Evolutionary conservation across 2,329 filamentous ascomycete species (phyloP).

Genomic region (Dactylellina cionopaga): DNA sequence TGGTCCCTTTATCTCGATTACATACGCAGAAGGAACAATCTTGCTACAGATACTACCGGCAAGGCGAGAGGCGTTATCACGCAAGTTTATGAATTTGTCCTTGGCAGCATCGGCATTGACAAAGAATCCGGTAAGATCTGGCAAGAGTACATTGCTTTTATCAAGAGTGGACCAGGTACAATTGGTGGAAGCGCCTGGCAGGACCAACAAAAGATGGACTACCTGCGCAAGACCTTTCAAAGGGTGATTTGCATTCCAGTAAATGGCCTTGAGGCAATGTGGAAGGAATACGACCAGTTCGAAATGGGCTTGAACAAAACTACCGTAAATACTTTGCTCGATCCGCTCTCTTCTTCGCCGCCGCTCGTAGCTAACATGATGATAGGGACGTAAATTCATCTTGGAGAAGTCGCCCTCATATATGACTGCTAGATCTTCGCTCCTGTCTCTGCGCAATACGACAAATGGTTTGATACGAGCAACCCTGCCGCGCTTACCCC

Average conservation of each 20-base stretch:
- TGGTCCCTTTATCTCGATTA: constrained; percentile 97
- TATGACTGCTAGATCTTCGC: constrained; percentile 93
- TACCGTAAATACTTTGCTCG: constrained; percentile 69
- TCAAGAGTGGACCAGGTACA: constrained; percentile 85
- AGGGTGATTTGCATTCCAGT: constrained; percentile 88
- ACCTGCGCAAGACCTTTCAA: constrained; percentile 90
- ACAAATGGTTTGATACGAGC: constrained; percentile 79
- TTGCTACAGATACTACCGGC: constrained; percentile 80
- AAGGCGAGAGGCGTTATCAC: constrained; percentile 81
- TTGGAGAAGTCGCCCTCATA: constrained; percentile 92
- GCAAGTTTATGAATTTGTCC: constrained; percentile 90
- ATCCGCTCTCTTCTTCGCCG: neutral
- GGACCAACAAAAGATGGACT: constrained; percentile 97
- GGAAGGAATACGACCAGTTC: constrained; percentile 98
- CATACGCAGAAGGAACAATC: constrained; percentile 87
- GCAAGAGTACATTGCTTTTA: constrained; percentile 93
- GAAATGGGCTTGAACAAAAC: constrained; percentile 94
- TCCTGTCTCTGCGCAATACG: constrained; percentile 89
- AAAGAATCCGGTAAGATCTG: constrained; percentile 89
- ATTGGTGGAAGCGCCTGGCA: constrained; percentile 91
- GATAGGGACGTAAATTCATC: constrained; percentile 89
- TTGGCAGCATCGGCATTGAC: constrained; percentile 89
- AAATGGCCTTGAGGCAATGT: constrained; percentile 80
- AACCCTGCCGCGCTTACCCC: constrained; percentile 82
- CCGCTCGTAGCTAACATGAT: constrained; percentile 6